Percentiles rank a stretch among this genome's conserved stretches.
phyloP scores from a whole-genome alignment of 2,329 filamentous ascomycete species.

The Hyphodiscus sp. region DNA sequence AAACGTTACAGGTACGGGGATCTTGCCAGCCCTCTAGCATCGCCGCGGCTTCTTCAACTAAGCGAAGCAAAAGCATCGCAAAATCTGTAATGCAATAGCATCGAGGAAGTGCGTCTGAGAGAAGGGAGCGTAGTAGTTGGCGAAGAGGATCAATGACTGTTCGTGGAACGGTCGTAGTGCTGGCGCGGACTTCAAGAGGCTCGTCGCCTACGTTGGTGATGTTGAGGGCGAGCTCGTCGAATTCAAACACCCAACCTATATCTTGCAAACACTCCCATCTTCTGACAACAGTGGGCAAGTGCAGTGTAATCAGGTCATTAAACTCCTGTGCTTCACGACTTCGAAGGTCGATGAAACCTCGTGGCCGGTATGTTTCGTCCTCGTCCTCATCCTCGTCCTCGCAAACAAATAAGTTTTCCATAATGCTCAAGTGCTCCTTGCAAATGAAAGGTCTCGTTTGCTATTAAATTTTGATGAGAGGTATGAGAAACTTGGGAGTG shows the following conservation, averaged over 20 bases:
- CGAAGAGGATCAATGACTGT: slow-evolving; percentile 7
- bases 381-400: background rate
- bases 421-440: too few species aligned
- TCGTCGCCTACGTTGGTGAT: background rate
- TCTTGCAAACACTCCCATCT: slow-evolving; percentile 6
- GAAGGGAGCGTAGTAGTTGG: background rate
- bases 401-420: too few species aligned
- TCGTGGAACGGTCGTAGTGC: slow-evolving; percentile 2
- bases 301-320: background rate
- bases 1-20: too few species aligned
- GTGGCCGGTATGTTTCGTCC: background rate
- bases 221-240: slow-evolving; percentile 7
- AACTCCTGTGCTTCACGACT: slow-evolving; percentile 8
- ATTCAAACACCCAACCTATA: slow-evolving; percentile 8
- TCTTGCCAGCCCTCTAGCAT: too few species aligned
- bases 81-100: too few species aligned
- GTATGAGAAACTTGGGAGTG: too few species aligned
- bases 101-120: background rate
- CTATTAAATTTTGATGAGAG: too few species aligned
- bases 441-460: too few species aligned
- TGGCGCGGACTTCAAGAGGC: background rate
- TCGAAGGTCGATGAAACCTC: slow-evolving; percentile 6
- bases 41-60: too few species aligned
- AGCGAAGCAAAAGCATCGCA: too few species aligned
- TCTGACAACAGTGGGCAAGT: slow-evolving; percentile 1